phyloP scores from a whole-genome alignment of 768 basidiomycete species.

The Gloeophyllum trabeum region DNA sequence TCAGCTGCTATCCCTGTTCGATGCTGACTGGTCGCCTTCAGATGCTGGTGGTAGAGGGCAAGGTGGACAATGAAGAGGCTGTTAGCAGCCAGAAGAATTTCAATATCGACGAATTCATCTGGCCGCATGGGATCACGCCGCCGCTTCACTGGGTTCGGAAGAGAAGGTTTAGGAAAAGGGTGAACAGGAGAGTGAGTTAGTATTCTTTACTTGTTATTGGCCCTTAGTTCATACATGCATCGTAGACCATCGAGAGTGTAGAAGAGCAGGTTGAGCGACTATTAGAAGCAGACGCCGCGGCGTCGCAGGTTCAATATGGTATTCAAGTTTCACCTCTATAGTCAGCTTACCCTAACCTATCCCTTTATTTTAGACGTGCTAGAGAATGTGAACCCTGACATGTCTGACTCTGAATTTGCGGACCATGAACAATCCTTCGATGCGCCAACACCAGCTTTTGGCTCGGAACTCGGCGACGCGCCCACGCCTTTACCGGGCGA shows the following conservation, averaged over 20 bases:
- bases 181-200: slow-evolving; percentile 61
- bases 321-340: slow-evolving; percentile 10
- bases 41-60: slow-evolving; percentile 89
- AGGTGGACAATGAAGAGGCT: slow-evolving; percentile 59
- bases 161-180: slow-evolving; percentile 83
- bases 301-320: slow-evolving; percentile 73
- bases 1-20: slow-evolving; percentile 7
- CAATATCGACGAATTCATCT: slow-evolving; percentile 93
- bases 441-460: slow-evolving; percentile 60
- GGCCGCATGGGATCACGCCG: slow-evolving; percentile 93
- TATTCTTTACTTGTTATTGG: background rate
- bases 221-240: background rate
- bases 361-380: slow-evolving; percentile 45
- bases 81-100: slow-evolving; percentile 54
- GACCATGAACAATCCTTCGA: slow-evolving; percentile 52
- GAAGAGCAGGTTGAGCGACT: slow-evolving; percentile 88
- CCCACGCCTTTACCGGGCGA: slow-evolving; percentile 46
- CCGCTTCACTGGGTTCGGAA: slow-evolving; percentile 86
- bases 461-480: slow-evolving; percentile 52
- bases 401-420: slow-evolving; percentile 82
- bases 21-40: slow-evolving; percentile 16
- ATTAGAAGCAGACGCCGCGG: slow-evolving; percentile 67
- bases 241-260: slow-evolving; percentile 85
- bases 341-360: background rate
- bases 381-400: slow-evolving; percentile 84